A percentile compares a stretch with the other conserved stretches of the same genome.
Conservation (phyloP, 495 filamentous ascomycete genomes). For the Penicillium verhagenii region DNA sequence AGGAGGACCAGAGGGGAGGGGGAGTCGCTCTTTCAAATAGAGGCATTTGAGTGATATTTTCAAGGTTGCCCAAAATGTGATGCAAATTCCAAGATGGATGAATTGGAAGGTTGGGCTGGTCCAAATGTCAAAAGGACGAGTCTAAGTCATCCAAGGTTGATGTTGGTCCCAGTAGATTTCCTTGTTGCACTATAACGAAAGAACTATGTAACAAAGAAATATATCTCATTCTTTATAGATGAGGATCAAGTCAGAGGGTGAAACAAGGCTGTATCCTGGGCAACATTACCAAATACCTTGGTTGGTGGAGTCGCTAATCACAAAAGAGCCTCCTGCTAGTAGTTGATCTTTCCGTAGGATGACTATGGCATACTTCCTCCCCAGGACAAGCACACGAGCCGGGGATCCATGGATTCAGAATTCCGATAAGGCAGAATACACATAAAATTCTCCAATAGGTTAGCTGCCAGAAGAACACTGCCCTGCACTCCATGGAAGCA, state of each 20-base stretch:
- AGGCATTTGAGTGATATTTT: conserved; percentile 1
- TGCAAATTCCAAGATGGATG: not conserved
- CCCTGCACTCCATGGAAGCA: no score
- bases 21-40: conserved; percentile 5
- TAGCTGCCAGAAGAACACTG: no score
- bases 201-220: conserved; percentile 1
- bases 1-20: conserved; percentile 20
- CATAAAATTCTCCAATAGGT: no score
- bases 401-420: no score
- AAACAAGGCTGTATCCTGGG: not conserved
- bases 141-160: no score
- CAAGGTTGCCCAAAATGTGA: not conserved
- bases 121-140: no score
- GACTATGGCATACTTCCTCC: no score
- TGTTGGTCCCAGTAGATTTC: not conserved
- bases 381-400: no score
- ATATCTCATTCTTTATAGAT: not conserved
- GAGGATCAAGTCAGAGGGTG: not conserved
- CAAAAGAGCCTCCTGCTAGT: not conserved
- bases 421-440: no score
- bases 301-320: not conserved
- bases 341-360: not conserved
- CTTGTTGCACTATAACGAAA: not conserved
- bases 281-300: not conserved
- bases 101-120: not conserved